Base-by-base conservation (phyloP, 2,329 filamentous ascomycete species). In the Emmonsiellopsis sp. region DNA sequence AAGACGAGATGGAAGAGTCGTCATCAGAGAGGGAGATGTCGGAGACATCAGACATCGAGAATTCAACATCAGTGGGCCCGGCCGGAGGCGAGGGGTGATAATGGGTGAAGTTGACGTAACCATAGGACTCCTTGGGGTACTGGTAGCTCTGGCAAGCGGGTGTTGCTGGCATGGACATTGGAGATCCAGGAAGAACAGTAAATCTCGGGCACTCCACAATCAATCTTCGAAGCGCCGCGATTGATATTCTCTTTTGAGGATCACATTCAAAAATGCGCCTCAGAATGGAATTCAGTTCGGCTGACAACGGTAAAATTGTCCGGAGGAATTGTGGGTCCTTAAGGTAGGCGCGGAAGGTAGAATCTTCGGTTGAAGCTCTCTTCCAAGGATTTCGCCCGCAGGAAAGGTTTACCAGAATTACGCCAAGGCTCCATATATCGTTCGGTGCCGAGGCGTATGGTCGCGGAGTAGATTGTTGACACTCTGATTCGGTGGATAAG, bases 341-440 rank as follows among this genome's bases (percentile, higher is more conserved):
- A 62, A 87, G 81, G 73, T 87, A 97, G 52, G 91, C 91, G 65
- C 87, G 83, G 80, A 97, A 98, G 45, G 93, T 97, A 59, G 89
- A 89, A 71, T 98, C 93, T 70, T 95, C 89, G 62, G 83, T 77
- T 10, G 90, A 95, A 57, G 93, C 93, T 69, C 93, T 87, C 76
- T 97, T 97, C 93, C 93, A 98, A 55, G 93, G 93, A 73, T 98
- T 98, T 69, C 93, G 89, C 67, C 93, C 93, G 74, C 93, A 98
- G 50, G 90, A 95, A 61, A 98, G 79, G 76, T 98, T 98, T 63
- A 98, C 90, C 56, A 98, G 80, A 68, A 98, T 95, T 51, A 98
- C 92, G 61, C 93, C 93, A n/a, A 98, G 81, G 65, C 88, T 92
- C 93, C 93, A 98, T 62, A 97, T 84, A 71, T 98, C 93, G 74